Conservation (phyloP, 2,329 filamentous ascomycete genomes). For the Monilinia fructicola region DNA sequence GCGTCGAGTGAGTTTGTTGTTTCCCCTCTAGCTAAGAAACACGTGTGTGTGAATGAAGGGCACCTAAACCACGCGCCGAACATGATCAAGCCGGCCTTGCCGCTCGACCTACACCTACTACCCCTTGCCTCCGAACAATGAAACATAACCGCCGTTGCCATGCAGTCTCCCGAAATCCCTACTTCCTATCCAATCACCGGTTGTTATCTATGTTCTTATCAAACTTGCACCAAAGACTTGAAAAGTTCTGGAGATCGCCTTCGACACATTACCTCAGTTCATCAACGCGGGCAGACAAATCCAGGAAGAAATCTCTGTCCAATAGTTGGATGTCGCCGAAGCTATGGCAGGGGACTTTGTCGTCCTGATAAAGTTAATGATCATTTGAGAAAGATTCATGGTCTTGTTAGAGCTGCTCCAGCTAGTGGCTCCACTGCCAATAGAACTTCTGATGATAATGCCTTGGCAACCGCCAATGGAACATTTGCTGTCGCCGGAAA, state of each 20-base stretch:
- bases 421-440: neutral
- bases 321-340: conserved; percentile 6
- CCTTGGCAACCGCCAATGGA: neutral
- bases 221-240: neutral
- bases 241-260: neutral
- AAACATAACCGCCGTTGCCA: neutral
- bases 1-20: conserved; percentile 1
- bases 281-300: neutral
- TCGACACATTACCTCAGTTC: conserved; percentile 4
- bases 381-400: conserved; percentile 10
- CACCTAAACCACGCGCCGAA: no score
- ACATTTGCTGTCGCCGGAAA: neutral
- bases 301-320: conserved; percentile 1
- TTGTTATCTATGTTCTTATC: conserved; percentile 3
- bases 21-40: no score
- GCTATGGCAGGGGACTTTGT: conserved; percentile 13
- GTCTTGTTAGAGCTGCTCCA: neutral
- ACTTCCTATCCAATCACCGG: neutral
- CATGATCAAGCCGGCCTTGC: neutral
- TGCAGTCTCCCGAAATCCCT: neutral
- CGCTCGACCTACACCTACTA: neutral
- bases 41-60: no score
- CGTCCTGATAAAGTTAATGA: conserved; percentile 9
- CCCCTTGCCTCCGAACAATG: neutral
- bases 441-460: neutral